phyloP scores from a whole-genome alignment of 345 rosid genomes.

The Arabidopsis thaliana region DNA sequence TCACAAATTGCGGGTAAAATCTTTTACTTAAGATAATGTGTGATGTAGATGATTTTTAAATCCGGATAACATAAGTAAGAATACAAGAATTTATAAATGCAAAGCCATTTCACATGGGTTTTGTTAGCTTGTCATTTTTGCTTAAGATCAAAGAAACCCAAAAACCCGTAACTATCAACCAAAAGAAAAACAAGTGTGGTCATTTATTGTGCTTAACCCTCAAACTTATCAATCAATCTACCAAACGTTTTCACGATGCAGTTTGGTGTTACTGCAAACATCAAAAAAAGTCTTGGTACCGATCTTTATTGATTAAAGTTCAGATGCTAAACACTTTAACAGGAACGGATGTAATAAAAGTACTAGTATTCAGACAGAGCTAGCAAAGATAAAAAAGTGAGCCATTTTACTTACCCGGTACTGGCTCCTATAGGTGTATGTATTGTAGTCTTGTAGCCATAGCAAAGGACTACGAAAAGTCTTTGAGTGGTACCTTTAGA shows the following conservation, averaged over 20 bases:
- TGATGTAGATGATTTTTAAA: background rate
- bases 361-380: background rate
- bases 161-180: background rate
- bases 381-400: background rate
- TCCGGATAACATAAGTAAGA: background rate
- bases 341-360: background rate
- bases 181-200: background rate
- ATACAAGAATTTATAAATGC: background rate
- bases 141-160: constrained; percentile 17
- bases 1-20: background rate
- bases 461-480: background rate
- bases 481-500: constrained; percentile 7
- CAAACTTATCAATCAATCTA: constrained; percentile 6
- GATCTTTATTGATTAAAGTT: constrained; percentile 1
- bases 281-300: background rate
- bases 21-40: background rate
- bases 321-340: background rate
- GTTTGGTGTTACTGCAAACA: background rate
- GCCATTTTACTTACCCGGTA: constrained; percentile 12
- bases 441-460: background rate
- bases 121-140: constrained; percentile 24
- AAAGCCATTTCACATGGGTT: constrained; percentile 14
- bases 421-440: constrained; percentile 4
- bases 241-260: constrained; percentile 9
- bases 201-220: constrained; percentile 4